Base-by-base conservation (phyloP, 345 rosid species). In the Abelmoschus esculentus region DNA sequence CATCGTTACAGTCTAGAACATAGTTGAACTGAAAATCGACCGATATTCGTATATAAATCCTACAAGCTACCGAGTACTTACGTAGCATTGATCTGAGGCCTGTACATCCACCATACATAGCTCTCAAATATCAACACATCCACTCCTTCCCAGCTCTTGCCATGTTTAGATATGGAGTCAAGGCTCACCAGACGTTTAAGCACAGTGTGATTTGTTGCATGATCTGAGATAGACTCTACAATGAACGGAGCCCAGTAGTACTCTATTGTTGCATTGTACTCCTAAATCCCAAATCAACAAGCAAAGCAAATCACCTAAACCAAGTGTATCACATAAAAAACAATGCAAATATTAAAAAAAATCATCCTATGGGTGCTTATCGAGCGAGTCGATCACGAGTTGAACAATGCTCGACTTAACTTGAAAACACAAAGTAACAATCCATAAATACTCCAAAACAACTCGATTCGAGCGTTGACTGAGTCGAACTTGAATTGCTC, bases 71-170 rank as follows among this genome's bases (percentile, higher is more conserved):
- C 2, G 6, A n/a, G 31, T 49, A 70, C 91, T 82, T 79, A 89
- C 96, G 96, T 89, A 6, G 90, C 99, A 66, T 93, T 93, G 76
- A 91, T 88, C 57, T 72, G 72, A 38, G 97, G 96, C 57, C 78
- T 86, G 84, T 86, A 76, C 99, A 93, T 91, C 99, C 99, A 93
- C 99, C 97, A 93, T 0, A 91, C 89, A 31, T 93, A 91, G 81
- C 97, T 89, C 78, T 93, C 95, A 40, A 91, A 93, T 52, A 93
- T 84, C 34, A 93, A 71, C 18, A 91, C 38, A 75, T 91, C 91
- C 9, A 85, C 96, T 14, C 85, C 90, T 70, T 82, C 75, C 96
- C 96, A 95, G 70, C 78, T 78, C 75, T 83, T 84, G 58, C 96
- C 91, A 79, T 91, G 97, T 80, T 86, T 89, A 61, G 86, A 82